Evolutionary conservation across 345 rosid species (phyloP).

Genomic region (Gossypium longicalyx): DNA sequence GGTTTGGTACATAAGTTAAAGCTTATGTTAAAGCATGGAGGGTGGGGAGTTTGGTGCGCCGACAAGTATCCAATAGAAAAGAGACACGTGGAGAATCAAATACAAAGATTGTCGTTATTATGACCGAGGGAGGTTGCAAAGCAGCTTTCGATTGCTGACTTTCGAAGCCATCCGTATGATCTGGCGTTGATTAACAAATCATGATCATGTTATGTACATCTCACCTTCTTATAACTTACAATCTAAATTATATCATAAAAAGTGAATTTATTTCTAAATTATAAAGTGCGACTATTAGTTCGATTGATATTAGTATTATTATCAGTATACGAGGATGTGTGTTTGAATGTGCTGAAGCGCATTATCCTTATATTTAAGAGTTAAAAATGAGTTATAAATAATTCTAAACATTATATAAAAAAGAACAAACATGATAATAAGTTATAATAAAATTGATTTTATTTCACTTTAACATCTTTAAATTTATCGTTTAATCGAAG

Average conservation of each 20-base stretch:
- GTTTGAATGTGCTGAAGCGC: accelerated
- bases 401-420: too few species aligned
- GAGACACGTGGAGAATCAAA: background rate
- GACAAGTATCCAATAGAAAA: background rate
- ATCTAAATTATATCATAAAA: too few species aligned
- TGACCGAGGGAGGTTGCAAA: background rate
- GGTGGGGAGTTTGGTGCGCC: too few species aligned
- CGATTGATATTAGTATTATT: accelerated
- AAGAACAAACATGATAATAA: accelerated
- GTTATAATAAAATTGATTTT: too few species aligned
- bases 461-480: too few species aligned
- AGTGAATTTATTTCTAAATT: too few species aligned
- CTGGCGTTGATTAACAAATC: conserved; percentile 23
- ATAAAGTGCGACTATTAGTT: accelerated
- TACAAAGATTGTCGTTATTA: conserved; percentile 11
- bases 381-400: too few species aligned
- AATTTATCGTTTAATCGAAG: too few species aligned
- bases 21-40: too few species aligned
- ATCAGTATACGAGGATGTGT: accelerated
- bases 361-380: accelerated
- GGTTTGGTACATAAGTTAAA: too few species aligned
- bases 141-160: conserved; percentile 19
- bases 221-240: too few species aligned
- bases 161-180: conserved; percentile 16
- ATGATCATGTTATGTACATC: background rate